Percentiles rank a stretch among this genome's conserved stretches.
These are phyloP conservation scores for Auriscalpium vulgare DNA, from an alignment of 768 basidiomycete genomes.

Conservation along the genomic window DNA sequence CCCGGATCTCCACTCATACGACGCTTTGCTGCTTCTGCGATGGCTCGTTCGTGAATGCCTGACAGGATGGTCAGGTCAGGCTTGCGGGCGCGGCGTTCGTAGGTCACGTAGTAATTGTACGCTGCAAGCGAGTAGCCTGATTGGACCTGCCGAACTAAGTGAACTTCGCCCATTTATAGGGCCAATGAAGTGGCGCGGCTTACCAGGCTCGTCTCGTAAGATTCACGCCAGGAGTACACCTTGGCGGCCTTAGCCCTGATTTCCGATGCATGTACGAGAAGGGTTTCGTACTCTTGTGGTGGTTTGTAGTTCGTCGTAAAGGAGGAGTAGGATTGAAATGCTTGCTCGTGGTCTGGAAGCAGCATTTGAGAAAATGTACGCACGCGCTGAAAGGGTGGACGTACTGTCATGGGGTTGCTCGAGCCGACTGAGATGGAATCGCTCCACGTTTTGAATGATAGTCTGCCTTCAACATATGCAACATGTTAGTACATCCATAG, in stretches of 20 bases:
- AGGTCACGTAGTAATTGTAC: constrained; percentile 54
- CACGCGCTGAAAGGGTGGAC: constrained; percentile 7
- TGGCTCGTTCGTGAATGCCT: constrained; percentile 65
- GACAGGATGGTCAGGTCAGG: constrained; percentile 51
- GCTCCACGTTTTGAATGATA: constrained; percentile 46
- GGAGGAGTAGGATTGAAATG: constrained; percentile 78
- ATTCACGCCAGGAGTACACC: constrained; percentile 56
- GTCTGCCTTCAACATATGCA: constrained; percentile 25
- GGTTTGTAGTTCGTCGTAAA: constrained; percentile 80
- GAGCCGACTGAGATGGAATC: constrained; percentile 57
- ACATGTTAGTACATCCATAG: neutral
- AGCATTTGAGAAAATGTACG: neutral
- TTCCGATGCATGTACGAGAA: constrained; percentile 74
- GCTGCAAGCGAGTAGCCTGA: constrained; percentile 41
- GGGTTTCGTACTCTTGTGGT: constrained; percentile 65
- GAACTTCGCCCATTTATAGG: constrained; percentile 18
- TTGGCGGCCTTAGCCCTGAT: constrained; percentile 51
- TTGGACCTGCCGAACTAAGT: constrained; percentile 13
- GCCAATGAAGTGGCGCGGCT: constrained; percentile 12
- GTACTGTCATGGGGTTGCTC: constrained; percentile 70
- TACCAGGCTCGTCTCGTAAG: constrained; percentile 54
- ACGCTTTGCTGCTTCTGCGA: constrained; percentile 59
- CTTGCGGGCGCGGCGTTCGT: constrained; percentile 52
- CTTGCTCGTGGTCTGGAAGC: constrained; percentile 65
- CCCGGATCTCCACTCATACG: constrained; percentile 45